Percentiles rank a stretch among this genome's conserved stretches.
These are phyloP conservation scores for Ophiostoma novo-ulmi DNA, from an alignment of 2,329 filamentous ascomycete genomes.

Conservation along the genomic window DNA sequence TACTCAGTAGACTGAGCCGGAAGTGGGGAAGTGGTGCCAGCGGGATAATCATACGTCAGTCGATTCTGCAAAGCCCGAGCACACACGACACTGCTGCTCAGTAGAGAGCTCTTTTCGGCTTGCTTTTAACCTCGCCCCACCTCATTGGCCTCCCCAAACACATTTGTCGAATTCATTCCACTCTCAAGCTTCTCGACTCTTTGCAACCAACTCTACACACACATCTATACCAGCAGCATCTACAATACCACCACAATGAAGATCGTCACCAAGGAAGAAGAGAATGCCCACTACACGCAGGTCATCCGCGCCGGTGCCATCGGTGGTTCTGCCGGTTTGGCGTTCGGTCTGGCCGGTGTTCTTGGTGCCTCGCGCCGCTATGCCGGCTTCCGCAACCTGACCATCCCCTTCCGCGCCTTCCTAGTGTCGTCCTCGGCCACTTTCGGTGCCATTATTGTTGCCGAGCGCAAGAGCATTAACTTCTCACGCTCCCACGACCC, in stretches of 20 bases:
- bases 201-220: slow-evolving; percentile 5
- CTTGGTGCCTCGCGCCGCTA: slow-evolving; percentile 65
- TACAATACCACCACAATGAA: slow-evolving; percentile 63
- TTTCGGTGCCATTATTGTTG: slow-evolving; percentile 81
- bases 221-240: slow-evolving; percentile 14
- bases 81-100: not conserved
- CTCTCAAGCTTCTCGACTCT: not conserved
- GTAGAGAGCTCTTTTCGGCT: not conserved
- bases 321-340: slow-evolving; percentile 66
- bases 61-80: slow-evolving; percentile 23
- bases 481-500: slow-evolving; percentile 70
- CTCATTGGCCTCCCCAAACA: not conserved
- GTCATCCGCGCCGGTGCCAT: slow-evolving; percentile 75
- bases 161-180: no score
- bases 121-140: not conserved
- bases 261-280: slow-evolving; percentile 90
- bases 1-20: not conserved
- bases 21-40: slow-evolving; percentile 16
- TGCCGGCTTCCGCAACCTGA: slow-evolving; percentile 72
- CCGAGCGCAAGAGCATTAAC: slow-evolving; percentile 61
- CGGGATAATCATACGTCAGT: slow-evolving; percentile 23
- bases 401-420: slow-evolving; percentile 86
- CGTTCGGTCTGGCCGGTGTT: slow-evolving; percentile 62
- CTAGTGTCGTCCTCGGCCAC: slow-evolving; percentile 76
- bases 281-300: slow-evolving; percentile 73